Evolutionary conservation across 306 rosid species (phyloP), one percentile per base, ranked within the genome.

Genomic region (Phaseolus lunatus): DNA sequence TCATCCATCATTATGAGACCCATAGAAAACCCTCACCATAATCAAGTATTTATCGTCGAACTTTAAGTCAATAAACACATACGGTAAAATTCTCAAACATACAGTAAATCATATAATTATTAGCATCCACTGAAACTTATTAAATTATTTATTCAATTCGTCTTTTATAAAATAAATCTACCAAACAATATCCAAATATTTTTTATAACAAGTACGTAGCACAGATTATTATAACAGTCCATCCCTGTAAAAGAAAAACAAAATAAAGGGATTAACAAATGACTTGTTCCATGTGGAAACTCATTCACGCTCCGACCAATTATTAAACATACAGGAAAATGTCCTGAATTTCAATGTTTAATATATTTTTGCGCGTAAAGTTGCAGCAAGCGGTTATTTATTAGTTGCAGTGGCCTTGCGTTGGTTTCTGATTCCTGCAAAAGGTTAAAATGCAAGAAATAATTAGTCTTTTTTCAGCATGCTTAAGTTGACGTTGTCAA

Each of bases 371-470:
- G 85, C 35, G 24, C 24, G 41, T 79, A 65, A 15, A 86, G 54
- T 39, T 80, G 78, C 62, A 91, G 83, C 11, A 26, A 2, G 18
- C 94, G 87, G 31, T 74, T 61, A 57, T 91, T 84, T 57, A 69
- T 3, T 20, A 75, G 86, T 54, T 91, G 91, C 18, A 89, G 8
- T 27, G 97, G 94, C 41, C 94, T 89, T 2, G 94, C 89, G 69
- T 91, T 91, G 7, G 77, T 78, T 0, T 76, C 35, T 0, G 92
- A 86, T 1, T 82, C 90, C 94, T 91, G 92, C 75, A 70, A 72
- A 27, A 58, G 43, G 58, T 65, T 33, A 62, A 24, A 10, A 64
- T 7, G 5, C 4, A 16, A 43, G 3, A 13, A 33, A 56, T 11
- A 20, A 9, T 53, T 53, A 20, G 63, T 23, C 27, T 54, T 20